These are phyloP conservation scores for Protomyces arabidopsidicola DNA, from an alignment of 1,139 yeast species.

Conservation along the genomic window DNA sequence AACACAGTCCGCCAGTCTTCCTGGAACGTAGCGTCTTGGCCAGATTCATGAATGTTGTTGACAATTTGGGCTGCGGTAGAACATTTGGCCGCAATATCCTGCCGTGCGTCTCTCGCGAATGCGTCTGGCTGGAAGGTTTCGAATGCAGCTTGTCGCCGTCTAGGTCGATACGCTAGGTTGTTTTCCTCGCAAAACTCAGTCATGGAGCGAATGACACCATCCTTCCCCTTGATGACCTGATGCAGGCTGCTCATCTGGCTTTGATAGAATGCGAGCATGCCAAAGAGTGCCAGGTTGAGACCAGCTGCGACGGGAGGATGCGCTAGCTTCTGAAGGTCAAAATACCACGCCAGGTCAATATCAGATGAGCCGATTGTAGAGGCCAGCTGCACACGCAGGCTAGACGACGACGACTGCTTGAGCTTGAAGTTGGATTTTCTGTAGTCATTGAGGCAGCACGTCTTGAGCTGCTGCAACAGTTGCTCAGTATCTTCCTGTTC, in stretches of 20 bases:
- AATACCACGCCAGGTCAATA: conserved; percentile 3
- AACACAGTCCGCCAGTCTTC: conserved; percentile 10
- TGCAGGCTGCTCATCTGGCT: not conserved
- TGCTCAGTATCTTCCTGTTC: not conserved
- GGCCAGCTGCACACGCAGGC: not conserved
- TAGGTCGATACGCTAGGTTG: conserved; percentile 10
- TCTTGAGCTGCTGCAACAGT: not conserved
- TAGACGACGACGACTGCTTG: no score
- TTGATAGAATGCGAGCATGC: conserved; percentile 20
- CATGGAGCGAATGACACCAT: conserved; percentile 11
- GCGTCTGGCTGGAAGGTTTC: not conserved
- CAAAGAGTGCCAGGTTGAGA: conserved; percentile 3
- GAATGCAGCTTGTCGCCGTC: conserved; percentile 8
- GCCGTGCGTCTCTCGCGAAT: conserved; percentile 1
- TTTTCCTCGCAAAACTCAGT: not conserved
- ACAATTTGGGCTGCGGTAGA: not conserved
- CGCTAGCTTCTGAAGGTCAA: not conserved
- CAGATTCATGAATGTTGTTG: not conserved
- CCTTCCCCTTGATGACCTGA: conserved; percentile 9
- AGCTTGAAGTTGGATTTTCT: no score
- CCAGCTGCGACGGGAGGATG: conserved; percentile 9
- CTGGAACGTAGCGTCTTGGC: not conserved
- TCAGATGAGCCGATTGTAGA: not conserved
- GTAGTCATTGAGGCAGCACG: not conserved
- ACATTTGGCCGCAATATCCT: not conserved